Conservation (phyloP, 495 filamentous ascomycete species). For the Immersiella caudata region DNA sequence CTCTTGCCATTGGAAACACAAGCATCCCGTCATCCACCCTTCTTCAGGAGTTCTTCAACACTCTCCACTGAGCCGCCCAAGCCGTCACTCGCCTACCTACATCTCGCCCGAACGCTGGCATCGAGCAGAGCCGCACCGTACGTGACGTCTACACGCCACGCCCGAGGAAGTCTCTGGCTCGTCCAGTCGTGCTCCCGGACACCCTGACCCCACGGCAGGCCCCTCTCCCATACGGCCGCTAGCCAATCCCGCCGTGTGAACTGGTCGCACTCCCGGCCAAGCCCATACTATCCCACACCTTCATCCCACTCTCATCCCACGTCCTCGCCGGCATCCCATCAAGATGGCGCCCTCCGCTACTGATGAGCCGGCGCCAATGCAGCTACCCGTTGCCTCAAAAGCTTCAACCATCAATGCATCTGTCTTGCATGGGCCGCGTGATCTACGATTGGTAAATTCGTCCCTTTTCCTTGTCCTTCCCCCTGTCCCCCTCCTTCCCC, state of each 20-base stretch:
- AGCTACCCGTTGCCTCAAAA: slow-evolving; percentile 47
- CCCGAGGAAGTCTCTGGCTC: slow-evolving; percentile 17
- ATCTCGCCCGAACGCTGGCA: not conserved
- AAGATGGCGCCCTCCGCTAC: slow-evolving; percentile 53
- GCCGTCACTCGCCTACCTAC: slow-evolving; percentile 20
- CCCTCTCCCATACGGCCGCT: slow-evolving; percentile 27
- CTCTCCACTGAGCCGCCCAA: not conserved
- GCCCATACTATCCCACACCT: slow-evolving; percentile 32
- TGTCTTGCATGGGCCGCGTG: slow-evolving; percentile 54
- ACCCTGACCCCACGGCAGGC: slow-evolving; percentile 32
- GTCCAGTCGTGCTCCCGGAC: slow-evolving; percentile 22
- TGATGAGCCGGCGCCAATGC: slow-evolving; percentile 46
- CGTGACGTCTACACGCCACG: not conserved
- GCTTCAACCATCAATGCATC: slow-evolving; percentile 51
- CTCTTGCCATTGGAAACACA: not conserved
- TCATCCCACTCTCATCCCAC: slow-evolving; percentile 41
- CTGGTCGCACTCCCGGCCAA: slow-evolving; percentile 21
- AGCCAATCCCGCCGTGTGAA: slow-evolving; percentile 29
- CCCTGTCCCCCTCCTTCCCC: slow-evolving; percentile 10
- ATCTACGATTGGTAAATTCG: slow-evolving; percentile 53
- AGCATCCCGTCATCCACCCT: slow-evolving; percentile 15
- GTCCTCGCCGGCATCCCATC: slow-evolving; percentile 33
- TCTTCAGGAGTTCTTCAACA: not conserved
- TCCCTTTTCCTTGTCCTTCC: slow-evolving; percentile 15
- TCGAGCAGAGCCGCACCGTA: slow-evolving; percentile 26